Evolutionary conservation across 2,329 filamentous ascomycete species (phyloP).

Genomic region (Colletotrichum paranaense): DNA sequence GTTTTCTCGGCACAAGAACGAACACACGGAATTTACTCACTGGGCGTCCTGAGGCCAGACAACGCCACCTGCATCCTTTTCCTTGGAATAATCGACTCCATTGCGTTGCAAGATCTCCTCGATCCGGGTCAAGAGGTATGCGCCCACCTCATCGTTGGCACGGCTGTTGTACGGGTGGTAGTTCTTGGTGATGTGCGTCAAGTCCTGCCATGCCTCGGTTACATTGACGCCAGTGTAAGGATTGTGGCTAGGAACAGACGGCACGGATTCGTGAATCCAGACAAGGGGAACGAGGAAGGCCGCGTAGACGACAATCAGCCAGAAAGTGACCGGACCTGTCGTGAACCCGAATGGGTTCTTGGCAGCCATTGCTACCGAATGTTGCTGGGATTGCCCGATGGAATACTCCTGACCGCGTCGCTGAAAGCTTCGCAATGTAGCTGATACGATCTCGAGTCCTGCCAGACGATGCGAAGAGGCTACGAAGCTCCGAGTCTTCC

Average conservation of each 20-base stretch:
- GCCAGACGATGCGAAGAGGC: neutral
- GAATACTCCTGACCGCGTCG: neutral
- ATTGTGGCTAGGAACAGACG: conserved; percentile 69
- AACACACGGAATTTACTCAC: conserved; percentile 24
- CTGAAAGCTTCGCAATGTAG: neutral
- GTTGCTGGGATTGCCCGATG: conserved; percentile 26
- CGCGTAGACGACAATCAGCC: conserved; percentile 81
- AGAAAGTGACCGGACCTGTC: conserved; percentile 83
- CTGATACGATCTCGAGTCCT: neutral
- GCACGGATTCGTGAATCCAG: conserved; percentile 80
- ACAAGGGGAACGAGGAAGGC: conserved; percentile 79
- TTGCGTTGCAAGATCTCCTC: conserved; percentile 76
- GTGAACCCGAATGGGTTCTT: conserved; percentile 79
- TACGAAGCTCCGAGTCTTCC: neutral
- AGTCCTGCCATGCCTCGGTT: conserved; percentile 86
- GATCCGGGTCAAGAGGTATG: conserved; percentile 80
- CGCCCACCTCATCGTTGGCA: conserved; percentile 82
- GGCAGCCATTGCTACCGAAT: conserved; percentile 34
- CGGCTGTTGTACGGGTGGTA: conserved; percentile 93
- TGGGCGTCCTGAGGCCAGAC: conserved; percentile 39
- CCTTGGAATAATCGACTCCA: conserved; percentile 58
- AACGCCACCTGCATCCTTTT: conserved; percentile 47
- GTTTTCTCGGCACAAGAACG: too few relatives aligned
- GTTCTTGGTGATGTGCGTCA: conserved; percentile 77
- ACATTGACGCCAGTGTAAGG: conserved; percentile 78